Percentiles rank a stretch among this genome's conserved stretches.
These are phyloP conservation scores for Neurospora sp. DNA, from an alignment of 495 filamentous ascomycete genomes.

Conservation along the genomic window DNA sequence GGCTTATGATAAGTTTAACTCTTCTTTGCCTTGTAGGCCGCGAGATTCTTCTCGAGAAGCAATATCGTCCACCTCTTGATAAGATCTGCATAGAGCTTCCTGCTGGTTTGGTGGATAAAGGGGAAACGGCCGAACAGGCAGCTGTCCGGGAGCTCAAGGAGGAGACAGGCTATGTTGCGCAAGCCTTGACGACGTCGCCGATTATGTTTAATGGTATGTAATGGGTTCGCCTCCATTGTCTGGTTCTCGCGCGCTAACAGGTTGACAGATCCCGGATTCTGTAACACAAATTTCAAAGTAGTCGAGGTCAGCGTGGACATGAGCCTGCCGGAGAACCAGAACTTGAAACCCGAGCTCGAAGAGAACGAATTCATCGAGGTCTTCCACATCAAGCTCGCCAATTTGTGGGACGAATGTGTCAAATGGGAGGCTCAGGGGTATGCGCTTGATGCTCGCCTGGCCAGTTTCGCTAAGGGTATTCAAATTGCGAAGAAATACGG, in stretches of 20 bases:
- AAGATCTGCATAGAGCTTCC: constrained; percentile 71
- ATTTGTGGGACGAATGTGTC: constrained; percentile 58
- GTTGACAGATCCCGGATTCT: constrained; percentile 56
- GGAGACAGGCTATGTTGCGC: constrained; percentile 84
- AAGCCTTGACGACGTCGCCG: constrained; percentile 54
- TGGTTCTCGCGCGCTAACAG: background rate
- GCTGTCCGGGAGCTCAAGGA: constrained; percentile 86
- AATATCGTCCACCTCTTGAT: constrained; percentile 77
- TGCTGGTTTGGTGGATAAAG: constrained; percentile 75
- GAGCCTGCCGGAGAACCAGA: constrained; percentile 53
- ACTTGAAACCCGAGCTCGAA: constrained; percentile 64
- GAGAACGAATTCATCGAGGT: constrained; percentile 88
- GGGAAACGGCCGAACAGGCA: constrained; percentile 66
- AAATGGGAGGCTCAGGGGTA: constrained; percentile 62
- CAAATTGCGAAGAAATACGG: constrained; percentile 55
- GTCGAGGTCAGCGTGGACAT: constrained; percentile 75
- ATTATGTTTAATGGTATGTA: constrained; percentile 75
- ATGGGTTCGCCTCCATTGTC: background rate
- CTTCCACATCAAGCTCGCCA: constrained; percentile 58
- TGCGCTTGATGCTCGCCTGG: constrained; percentile 79
- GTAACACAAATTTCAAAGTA: constrained; percentile 79
- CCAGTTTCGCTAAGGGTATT: constrained; percentile 76
- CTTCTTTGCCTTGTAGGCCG: constrained; percentile 33
- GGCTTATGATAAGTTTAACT: background rate
- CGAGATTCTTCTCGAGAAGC: constrained; percentile 75